Conservation (phyloP, 257 asterid genomes). For the Rhazya stricta region DNA sequence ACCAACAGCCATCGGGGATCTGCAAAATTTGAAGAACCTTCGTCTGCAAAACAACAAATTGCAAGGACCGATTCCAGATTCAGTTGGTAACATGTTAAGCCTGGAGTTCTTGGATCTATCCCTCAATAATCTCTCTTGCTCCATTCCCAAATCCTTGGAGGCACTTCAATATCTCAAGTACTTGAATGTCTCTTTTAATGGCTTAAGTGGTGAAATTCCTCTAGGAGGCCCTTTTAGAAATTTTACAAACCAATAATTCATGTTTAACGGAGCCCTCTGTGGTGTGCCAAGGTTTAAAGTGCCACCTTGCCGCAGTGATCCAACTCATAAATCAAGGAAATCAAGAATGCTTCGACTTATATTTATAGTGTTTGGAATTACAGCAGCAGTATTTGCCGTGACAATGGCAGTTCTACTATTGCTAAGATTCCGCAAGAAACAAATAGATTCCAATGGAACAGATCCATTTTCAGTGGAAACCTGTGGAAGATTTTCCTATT, state of each 20-base stretch:
- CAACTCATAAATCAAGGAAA: not conserved
- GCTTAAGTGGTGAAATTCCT: not conserved
- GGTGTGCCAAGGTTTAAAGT: conserved; percentile 3
- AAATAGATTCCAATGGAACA: no score
- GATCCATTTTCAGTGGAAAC: not conserved
- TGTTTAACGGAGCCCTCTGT: not conserved
- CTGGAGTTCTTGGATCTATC: not conserved
- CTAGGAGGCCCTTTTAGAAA: not conserved
- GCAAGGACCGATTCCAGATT: not conserved
- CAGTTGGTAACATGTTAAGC: not conserved
- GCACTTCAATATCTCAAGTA: not conserved
- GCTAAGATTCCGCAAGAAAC: not conserved
- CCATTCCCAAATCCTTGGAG: not conserved
- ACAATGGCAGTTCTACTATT: not conserved
- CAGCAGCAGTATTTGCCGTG: not conserved
- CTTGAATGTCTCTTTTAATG: conserved; percentile 1
- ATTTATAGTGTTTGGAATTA: not conserved
- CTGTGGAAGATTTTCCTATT: not conserved
- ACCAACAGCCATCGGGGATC: not conserved
- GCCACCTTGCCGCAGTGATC: not conserved
- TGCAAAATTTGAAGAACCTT: not conserved
- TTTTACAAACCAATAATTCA: not conserved
- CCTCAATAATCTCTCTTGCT: not conserved
- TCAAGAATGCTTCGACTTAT: not conserved
- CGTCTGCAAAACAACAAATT: not conserved